These are phyloP conservation scores for Diaporthe ilicicola DNA, from an alignment of 2,329 filamentous ascomycete species.

Conservation along the genomic window DNA sequence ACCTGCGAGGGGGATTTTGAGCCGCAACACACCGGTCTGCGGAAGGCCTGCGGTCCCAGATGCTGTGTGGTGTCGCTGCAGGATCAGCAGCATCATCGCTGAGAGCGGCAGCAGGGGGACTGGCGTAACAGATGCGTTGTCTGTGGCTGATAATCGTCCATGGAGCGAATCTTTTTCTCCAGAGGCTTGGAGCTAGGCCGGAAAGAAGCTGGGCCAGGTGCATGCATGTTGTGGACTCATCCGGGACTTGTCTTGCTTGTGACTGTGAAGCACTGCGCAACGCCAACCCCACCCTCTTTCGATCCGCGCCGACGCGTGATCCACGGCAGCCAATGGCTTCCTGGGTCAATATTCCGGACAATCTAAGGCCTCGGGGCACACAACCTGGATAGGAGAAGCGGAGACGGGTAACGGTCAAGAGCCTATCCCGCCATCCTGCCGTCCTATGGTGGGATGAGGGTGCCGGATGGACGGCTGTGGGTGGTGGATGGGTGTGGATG, in stretches of 20 bases:
- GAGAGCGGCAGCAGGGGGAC: background rate
- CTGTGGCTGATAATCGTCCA: background rate
- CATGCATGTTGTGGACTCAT: slow-evolving; percentile 11
- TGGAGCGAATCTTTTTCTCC: background rate
- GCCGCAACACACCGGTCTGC: slow-evolving; percentile 24
- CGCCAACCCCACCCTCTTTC: slow-evolving; percentile 24
- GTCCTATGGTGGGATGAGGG: slow-evolving; percentile 10
- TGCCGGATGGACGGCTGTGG: slow-evolving; percentile 15
- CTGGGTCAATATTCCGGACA: background rate
- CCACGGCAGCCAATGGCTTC: slow-evolving; percentile 10
- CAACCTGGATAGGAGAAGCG: slow-evolving; percentile 1
- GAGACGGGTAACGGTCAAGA: slow-evolving; percentile 7
- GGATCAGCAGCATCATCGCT: slow-evolving; percentile 9
- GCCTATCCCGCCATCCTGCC: slow-evolving; percentile 8
- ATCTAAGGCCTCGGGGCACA: slow-evolving; percentile 14
- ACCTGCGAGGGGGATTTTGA: slow-evolving; percentile 22
- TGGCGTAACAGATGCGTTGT: slow-evolving; percentile 20
- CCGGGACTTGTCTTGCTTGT: slow-evolving; percentile 20
- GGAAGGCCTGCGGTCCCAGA: background rate
- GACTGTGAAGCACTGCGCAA: slow-evolving; percentile 18
- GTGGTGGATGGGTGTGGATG: slow-evolving; percentile 15
- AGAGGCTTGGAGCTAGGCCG: slow-evolving; percentile 18
- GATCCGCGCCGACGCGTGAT: slow-evolving; percentile 18
- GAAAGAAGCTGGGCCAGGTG: slow-evolving; percentile 13
- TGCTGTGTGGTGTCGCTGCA: slow-evolving; percentile 15